phyloP scores from a whole-genome alignment of 2,329 filamentous ascomycete genomes.

The Basipetospora chlamydospora region DNA sequence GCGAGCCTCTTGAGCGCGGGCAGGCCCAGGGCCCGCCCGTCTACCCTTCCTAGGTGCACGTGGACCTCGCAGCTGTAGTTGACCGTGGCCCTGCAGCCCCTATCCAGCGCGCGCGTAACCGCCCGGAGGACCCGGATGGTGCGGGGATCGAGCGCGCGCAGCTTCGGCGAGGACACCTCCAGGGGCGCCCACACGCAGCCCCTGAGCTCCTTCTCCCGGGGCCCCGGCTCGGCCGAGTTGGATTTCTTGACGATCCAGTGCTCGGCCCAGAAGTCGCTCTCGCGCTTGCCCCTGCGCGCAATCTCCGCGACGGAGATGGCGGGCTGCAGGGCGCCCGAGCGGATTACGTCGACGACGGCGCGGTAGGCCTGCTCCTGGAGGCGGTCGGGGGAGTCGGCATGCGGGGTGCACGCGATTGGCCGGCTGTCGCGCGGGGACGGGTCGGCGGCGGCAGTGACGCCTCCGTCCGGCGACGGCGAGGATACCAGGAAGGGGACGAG shows the following conservation, averaged over 20 bases:
- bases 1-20: constrained; percentile 19
- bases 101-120: constrained; percentile 14
- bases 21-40: constrained; percentile 17
- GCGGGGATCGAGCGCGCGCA: constrained; percentile 13
- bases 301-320: constrained; percentile 17
- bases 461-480: too few species aligned
- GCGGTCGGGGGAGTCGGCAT: constrained; percentile 2
- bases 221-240: constrained; percentile 20
- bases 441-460: too few species aligned
- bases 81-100: constrained; percentile 14
- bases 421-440: constrained; percentile 7
- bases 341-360: constrained; percentile 13
- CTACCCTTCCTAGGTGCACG: constrained; percentile 21
- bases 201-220: constrained; percentile 11
- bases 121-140: constrained; percentile 10
- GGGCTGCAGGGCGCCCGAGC: constrained; percentile 8
- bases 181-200: constrained; percentile 19
- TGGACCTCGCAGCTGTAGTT: constrained; percentile 25
- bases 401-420: constrained; percentile 2
- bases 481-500: constrained; percentile 16
- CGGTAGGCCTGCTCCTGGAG: constrained; percentile 12
- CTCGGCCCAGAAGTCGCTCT: constrained; percentile 19
- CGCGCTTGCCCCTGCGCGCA: constrained; percentile 9
- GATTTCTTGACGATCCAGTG: constrained; percentile 26
- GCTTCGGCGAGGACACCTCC: constrained; percentile 22